phyloP scores from a whole-genome alignment of 1,284 basidiomycete species.

The Neolentinus lepideus region DNA sequence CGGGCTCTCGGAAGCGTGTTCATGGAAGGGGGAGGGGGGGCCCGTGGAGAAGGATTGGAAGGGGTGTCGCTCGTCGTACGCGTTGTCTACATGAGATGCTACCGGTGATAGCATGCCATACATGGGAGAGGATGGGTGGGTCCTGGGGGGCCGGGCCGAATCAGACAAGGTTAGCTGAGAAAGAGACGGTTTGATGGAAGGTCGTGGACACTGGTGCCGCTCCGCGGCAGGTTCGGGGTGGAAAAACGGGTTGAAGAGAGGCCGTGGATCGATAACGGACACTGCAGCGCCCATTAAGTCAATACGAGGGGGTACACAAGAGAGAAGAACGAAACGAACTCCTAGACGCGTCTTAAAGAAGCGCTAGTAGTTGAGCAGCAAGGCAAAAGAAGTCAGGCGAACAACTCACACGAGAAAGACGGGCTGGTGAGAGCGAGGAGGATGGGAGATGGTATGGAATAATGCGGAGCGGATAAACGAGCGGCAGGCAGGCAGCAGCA shows the following conservation, averaged over 20 bases:
- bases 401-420: slow-evolving; percentile 9
- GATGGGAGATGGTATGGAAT: neutral
- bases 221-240: neutral
- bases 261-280: slow-evolving; percentile 20
- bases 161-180: neutral
- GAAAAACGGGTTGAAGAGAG: slow-evolving; percentile 15
- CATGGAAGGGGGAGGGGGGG: neutral
- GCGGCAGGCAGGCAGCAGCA: neutral
- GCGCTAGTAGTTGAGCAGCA: slow-evolving; percentile 17
- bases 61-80: slow-evolving; percentile 1
- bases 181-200: neutral
- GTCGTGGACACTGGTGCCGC: neutral
- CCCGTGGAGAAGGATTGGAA: neutral
- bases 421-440: neutral
- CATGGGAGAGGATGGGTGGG: neutral
- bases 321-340: slow-evolving; percentile 3
- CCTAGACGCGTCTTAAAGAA: neutral
- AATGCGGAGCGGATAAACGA: neutral
- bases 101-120: neutral
- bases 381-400: slow-evolving; percentile 7
- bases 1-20: neutral
- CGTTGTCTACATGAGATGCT: neutral
- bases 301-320: neutral
- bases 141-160: neutral
- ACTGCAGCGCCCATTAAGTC: slow-evolving; percentile 22